phyloP scores from a whole-genome alignment of 1,139 yeast species.

The Kluyveromyces marxianus region DNA sequence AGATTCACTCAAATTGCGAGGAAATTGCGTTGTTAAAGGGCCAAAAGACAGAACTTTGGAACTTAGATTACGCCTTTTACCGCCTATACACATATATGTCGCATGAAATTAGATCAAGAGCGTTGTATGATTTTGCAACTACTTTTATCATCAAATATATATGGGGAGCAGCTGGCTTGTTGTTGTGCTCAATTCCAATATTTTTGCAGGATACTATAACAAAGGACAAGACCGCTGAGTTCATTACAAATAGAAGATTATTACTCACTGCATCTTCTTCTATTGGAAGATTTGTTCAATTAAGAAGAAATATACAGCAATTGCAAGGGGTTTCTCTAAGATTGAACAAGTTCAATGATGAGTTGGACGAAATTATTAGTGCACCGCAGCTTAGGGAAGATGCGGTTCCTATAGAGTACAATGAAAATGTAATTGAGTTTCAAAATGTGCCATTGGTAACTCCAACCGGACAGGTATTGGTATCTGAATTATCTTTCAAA shows the following conservation, averaged over 20 bases:
- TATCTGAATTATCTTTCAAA: slow-evolving; percentile 58
- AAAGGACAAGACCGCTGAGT: slow-evolving; percentile 56
- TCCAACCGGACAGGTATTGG: slow-evolving; percentile 73
- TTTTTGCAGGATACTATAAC: slow-evolving; percentile 46
- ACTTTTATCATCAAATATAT: slow-evolving; percentile 83
- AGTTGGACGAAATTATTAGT: slow-evolving; percentile 47
- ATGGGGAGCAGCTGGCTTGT: slow-evolving; percentile 93
- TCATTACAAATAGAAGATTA: slow-evolving; percentile 84
- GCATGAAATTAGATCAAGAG: slow-evolving; percentile 69
- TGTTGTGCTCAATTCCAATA: slow-evolving; percentile 82
- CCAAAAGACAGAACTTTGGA: slow-evolving; percentile 69
- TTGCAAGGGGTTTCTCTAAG: slow-evolving; percentile 78
- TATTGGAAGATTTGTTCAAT: slow-evolving; percentile 76
- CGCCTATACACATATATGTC: slow-evolving; percentile 73
- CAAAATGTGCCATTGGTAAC: slow-evolving; percentile 71
- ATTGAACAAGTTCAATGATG: slow-evolving; percentile 62
- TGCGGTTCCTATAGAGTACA: slow-evolving; percentile 33
- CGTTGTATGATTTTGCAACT: slow-evolving; percentile 68
- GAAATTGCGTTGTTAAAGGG: slow-evolving; percentile 85
- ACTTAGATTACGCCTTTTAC: slow-evolving; percentile 73
- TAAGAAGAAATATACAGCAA: slow-evolving; percentile 79
- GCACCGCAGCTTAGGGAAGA: slow-evolving; percentile 14
- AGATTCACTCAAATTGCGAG: slow-evolving; percentile 70
- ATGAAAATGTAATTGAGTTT: slow-evolving; percentile 62
- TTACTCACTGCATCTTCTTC: slow-evolving; percentile 83